Percentiles rank a stretch among this genome's conserved stretches.
phyloP scores from a whole-genome alignment of 225 moss, liverwort and hornwort genomes.

The Lunularia cruciata region DNA sequence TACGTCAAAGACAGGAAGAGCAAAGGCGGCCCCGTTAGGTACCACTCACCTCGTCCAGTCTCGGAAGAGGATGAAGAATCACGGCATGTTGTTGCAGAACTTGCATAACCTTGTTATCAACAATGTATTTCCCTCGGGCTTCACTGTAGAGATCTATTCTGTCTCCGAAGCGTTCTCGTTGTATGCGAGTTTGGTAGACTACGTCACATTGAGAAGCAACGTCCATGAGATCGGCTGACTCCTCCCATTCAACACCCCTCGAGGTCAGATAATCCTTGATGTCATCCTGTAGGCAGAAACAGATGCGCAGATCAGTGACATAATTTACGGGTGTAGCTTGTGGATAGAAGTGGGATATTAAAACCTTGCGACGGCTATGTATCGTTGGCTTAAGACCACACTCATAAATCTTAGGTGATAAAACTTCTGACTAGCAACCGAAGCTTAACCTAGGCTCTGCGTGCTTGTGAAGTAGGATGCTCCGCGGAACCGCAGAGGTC shows the following conservation, averaged over 20 bases:
- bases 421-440: too few relatives aligned
- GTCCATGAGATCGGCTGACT: slow-evolving; percentile 87
- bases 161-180: slow-evolving; percentile 91
- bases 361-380: too few relatives aligned
- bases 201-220: slow-evolving; percentile 96
- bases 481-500: too few relatives aligned
- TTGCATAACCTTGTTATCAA: slow-evolving; percentile 76
- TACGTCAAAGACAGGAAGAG: not conserved
- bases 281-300: slow-evolving; percentile 62
- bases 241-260: slow-evolving; percentile 79
- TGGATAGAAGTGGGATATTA: too few relatives aligned
- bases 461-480: too few relatives aligned
- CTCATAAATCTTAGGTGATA: too few relatives aligned
- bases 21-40: not conserved
- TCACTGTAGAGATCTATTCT: slow-evolving; percentile 72
- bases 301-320: too few relatives aligned
- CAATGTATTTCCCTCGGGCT: slow-evolving; percentile 90
- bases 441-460: too few relatives aligned
- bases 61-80: slow-evolving; percentile 87
- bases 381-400: too few relatives aligned
- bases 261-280: slow-evolving; percentile 88
- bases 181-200: slow-evolving; percentile 97
- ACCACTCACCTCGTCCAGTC: slow-evolving; percentile 80
- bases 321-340: too few relatives aligned
- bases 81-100: slow-evolving; percentile 90